Conservation (phyloP, 768 basidiomycete genomes). For the Lactarius pseudohatsudake region DNA sequence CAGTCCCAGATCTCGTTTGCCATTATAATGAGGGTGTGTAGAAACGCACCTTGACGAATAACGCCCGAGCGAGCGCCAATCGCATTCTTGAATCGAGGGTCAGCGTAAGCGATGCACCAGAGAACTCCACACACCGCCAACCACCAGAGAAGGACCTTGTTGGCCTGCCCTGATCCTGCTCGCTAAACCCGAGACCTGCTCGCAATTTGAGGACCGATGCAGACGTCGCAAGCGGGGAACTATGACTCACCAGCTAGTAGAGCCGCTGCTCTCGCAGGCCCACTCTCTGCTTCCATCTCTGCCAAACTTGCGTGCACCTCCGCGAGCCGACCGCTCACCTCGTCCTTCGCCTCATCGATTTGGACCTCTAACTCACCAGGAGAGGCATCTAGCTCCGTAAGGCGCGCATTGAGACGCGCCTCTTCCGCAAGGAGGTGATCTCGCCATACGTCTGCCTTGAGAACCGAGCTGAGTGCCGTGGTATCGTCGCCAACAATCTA, state of each 20-base stretch:
- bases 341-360: conserved; percentile 83
- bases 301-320: conserved; percentile 88
- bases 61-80: conserved; percentile 88
- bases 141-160: conserved; percentile 93
- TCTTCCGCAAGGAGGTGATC: conserved; percentile 91
- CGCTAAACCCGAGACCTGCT: conserved; percentile 86
- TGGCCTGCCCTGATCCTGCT: conserved; percentile 78
- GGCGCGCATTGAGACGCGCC: conserved; percentile 63
- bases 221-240: background rate
- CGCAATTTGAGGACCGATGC: conserved; percentile 5
- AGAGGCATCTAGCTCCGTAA: conserved; percentile 71
- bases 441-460: conserved; percentile 99
- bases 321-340: conserved; percentile 72
- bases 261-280: conserved; percentile 89
- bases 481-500: conserved; percentile 95
- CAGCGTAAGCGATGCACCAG: background rate
- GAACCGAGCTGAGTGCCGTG: conserved; percentile 84
- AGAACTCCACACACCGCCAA: conserved; percentile 64
- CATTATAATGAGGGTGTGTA: background rate
- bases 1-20: conserved; percentile 8
- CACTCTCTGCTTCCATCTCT: conserved; percentile 99
- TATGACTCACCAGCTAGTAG: conserved; percentile 69
- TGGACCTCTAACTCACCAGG: conserved; percentile 48
- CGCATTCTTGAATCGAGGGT: conserved; percentile 67
- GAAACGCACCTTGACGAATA: conserved; percentile 82